Percentiles rank a stretch among this genome's conserved stretches.
Evolutionary conservation across 1,284 basidiomycete genomes (phyloP).

Genomic region (Cystobasidiaceae sp.): DNA sequence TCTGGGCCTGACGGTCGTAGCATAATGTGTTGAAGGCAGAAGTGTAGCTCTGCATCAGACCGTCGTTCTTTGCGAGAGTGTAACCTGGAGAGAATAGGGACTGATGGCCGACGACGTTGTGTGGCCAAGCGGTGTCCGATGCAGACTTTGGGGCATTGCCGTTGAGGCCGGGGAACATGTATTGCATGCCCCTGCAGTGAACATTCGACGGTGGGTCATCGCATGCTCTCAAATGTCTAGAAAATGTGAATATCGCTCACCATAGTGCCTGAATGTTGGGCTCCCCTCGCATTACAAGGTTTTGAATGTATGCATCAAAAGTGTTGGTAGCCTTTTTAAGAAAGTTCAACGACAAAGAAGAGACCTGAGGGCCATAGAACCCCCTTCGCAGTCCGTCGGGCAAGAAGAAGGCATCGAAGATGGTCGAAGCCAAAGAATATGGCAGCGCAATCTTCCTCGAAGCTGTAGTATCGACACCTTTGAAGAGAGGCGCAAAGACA

Average conservation of each 20-base stretch:
- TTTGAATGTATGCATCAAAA: neutral
- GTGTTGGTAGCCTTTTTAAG: neutral
- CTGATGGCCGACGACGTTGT: constrained; percentile 1
- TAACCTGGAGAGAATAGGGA: neutral
- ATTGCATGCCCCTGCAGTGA: too few species aligned
- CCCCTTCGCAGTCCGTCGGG: too few species aligned
- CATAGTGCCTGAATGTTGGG: neutral
- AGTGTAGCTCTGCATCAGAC: neutral
- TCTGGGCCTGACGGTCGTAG: neutral
- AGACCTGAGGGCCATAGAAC: neutral
- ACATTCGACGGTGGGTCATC: too few species aligned
- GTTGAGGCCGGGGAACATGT: neutral
- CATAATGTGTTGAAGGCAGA: neutral
- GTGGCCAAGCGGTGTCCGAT: neutral
- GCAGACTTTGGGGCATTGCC: neutral
- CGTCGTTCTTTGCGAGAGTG: neutral
- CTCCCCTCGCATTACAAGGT: neutral
- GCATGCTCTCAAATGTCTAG: neutral
- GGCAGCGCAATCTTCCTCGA: neutral
- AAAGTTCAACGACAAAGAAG: neutral
- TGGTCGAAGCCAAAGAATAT: too few species aligned
- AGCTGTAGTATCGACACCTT: neutral
- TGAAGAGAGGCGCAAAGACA: neutral
- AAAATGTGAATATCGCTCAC: neutral
- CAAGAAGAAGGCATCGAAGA: too few species aligned